Evolutionary conservation across 371 early-diverging fungal species (phyloP).

Genomic region (Mucor sp.): DNA sequence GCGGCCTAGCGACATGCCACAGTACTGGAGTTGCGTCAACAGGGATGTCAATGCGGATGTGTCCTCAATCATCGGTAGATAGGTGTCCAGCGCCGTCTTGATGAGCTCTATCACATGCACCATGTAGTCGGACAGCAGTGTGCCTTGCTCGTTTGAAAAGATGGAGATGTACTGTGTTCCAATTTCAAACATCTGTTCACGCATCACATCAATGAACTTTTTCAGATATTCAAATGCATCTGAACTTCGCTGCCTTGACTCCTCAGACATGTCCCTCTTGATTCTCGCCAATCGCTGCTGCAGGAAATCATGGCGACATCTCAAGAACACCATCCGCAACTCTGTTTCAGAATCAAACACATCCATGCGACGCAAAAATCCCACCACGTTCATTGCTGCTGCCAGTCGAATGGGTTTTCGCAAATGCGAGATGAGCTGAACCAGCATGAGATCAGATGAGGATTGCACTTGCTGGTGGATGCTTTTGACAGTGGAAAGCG

Average conservation of each 20-base stretch:
- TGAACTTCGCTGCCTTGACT: constrained; percentile 28
- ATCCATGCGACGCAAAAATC: constrained; percentile 78
- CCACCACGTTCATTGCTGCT: constrained; percentile 76
- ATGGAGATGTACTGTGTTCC: constrained; percentile 81
- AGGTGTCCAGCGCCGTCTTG: constrained; percentile 30
- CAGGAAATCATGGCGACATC: constrained; percentile 70
- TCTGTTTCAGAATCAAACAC: constrained; percentile 71
- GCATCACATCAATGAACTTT: constrained; percentile 73
- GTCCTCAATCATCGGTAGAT: constrained; percentile 61
- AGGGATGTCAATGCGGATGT: constrained; percentile 67
- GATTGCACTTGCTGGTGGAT: constrained; percentile 68
- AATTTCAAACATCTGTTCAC: constrained; percentile 83
- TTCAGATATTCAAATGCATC: constrained; percentile 71
- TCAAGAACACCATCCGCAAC: constrained; percentile 73
- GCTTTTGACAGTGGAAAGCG: constrained; percentile 56
- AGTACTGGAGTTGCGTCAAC: constrained; percentile 81
- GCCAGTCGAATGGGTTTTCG: constrained; percentile 79
- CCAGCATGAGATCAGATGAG: constrained; percentile 69
- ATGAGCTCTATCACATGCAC: constrained; percentile 43
- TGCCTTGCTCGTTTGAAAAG: constrained; percentile 63
- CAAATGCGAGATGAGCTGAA: constrained; percentile 70
- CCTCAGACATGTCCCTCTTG: constrained; percentile 29
- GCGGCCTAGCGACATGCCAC: constrained; percentile 79
- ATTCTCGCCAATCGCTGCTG: constrained; percentile 50
- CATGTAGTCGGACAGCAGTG: constrained; percentile 59